These are phyloP conservation scores for Toxicodendron radicans DNA, from an alignment of 345 rosid genomes.

Conservation along the genomic window DNA sequence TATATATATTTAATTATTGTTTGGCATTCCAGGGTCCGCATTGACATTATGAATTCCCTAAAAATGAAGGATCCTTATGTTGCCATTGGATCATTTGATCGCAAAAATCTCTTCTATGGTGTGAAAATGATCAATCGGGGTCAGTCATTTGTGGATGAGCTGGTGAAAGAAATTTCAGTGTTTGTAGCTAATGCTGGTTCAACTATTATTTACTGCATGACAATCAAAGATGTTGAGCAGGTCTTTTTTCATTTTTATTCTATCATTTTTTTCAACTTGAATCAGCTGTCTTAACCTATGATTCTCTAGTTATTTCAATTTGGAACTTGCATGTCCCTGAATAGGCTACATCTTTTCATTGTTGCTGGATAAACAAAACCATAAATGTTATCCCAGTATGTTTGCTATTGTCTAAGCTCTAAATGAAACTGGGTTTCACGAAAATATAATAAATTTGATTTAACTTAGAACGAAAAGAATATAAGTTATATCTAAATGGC, in stretches of 20 bases:
- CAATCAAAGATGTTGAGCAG: slow-evolving; percentile 47
- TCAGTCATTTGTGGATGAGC: slow-evolving; percentile 31
- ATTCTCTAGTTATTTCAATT: slow-evolving; percentile 4
- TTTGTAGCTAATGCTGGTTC: slow-evolving; percentile 28
- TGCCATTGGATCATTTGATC: slow-evolving; percentile 51
- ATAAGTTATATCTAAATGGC: too few relatives aligned
- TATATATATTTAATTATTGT: not conserved
- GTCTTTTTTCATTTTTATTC: slow-evolving; percentile 16
- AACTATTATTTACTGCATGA: slow-evolving; percentile 46
- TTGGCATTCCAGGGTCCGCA: slow-evolving; percentile 37
- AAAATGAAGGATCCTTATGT: slow-evolving; percentile 44
- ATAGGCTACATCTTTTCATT: not conserved
- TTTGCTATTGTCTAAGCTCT: not conserved
- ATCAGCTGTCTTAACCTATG: not conserved
- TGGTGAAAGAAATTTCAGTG: slow-evolving; percentile 45
- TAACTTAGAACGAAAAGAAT: not conserved
- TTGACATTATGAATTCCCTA: slow-evolving; percentile 40
- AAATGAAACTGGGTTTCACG: not conserved
- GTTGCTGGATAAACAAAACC: not conserved
- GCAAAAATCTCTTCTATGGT: slow-evolving; percentile 50
- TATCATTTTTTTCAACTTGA: not conserved
- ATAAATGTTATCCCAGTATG: not conserved
- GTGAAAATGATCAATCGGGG: slow-evolving; percentile 37
- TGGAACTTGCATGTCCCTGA: not conserved
- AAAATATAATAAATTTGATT: not conserved